Percentiles rank a stretch among this genome's conserved stretches.
Conservation (phyloP, 768 basidiomycete genomes). For the Agrocybe pediades region DNA sequence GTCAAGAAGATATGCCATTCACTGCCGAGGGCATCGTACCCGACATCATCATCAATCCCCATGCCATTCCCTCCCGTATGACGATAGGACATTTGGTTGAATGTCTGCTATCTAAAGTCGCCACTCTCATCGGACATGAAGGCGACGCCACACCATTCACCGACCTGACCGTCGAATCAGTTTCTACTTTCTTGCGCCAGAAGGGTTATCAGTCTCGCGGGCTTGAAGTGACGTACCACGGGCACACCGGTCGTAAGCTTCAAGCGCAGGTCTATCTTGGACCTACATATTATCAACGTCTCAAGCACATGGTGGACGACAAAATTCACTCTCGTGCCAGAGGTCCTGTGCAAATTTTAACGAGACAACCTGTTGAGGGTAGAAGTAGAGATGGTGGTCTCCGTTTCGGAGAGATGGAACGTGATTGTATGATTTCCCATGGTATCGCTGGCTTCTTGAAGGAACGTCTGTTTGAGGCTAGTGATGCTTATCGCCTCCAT, state of each 20-base stretch:
- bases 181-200: constrained; percentile 87
- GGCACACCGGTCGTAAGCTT: constrained; percentile 96
- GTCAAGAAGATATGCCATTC: constrained; percentile 99
- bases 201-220: constrained; percentile 98
- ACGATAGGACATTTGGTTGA: constrained; percentile 99
- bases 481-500: constrained; percentile 91
- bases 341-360: constrained; percentile 97
- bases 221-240: constrained; percentile 98
- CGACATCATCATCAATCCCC: constrained; percentile 98
- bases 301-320: constrained; percentile 99
- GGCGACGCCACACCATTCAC: constrained; percentile 99
- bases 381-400: constrained; percentile 97
- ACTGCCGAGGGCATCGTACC: constrained; percentile 96
- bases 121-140: constrained; percentile 94
- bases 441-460: constrained; percentile 98
- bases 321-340: constrained; percentile 98
- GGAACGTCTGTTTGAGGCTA: constrained; percentile 93
- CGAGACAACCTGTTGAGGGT: constrained; percentile 97
- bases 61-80: constrained; percentile 99
- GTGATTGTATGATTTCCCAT: constrained; percentile 99
- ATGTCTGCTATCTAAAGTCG: constrained; percentile 94
- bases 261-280: constrained; percentile 99
- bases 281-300: constrained; percentile 97
- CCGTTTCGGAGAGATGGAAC: constrained; percentile 99
- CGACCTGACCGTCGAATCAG: constrained; percentile 94